A percentile compares a stretch with the other conserved stretches of the same genome.
phyloP scores from a whole-genome alignment of 768 basidiomycete genomes.

The Agrocybe chaxingu region DNA sequence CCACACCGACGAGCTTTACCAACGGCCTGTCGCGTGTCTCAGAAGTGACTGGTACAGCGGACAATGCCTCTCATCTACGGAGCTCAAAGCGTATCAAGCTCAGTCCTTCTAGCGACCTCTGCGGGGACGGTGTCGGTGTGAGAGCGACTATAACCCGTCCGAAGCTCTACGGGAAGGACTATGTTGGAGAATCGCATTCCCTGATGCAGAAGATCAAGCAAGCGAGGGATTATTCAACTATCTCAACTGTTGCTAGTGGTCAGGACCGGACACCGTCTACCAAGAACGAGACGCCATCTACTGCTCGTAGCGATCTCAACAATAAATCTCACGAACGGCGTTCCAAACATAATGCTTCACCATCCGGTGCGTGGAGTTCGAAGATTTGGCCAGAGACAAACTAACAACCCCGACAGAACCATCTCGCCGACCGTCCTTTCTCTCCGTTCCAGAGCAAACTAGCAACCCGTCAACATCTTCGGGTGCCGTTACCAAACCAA shows the following conservation, averaged over 20 bases:
- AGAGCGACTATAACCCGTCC: conserved; percentile 48
- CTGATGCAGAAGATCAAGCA: conserved; percentile 81
- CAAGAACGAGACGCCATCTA: conserved; percentile 22
- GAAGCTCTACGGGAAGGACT: conserved; percentile 52
- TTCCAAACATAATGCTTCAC: conserved; percentile 4
- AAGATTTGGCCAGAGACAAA: not conserved
- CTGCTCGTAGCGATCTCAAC: conserved; percentile 4
- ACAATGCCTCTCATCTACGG: conserved; percentile 52
- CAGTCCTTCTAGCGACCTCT: conserved; percentile 62
- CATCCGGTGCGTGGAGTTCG: conserved; percentile 3
- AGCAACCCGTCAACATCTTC: conserved; percentile 24
- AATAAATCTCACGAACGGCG: conserved; percentile 9
- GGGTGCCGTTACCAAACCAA: conserved; percentile 27
- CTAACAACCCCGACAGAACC: conserved; percentile 19
- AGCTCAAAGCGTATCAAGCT: conserved; percentile 81
- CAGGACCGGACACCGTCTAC: conserved; percentile 26
- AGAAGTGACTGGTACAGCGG: conserved; percentile 36
- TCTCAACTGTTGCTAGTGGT: conserved; percentile 57
- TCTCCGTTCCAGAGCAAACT: conserved; percentile 29
- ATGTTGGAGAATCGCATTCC: conserved; percentile 72
- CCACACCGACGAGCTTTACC: conserved; percentile 43
- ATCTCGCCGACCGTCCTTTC: conserved; percentile 27
- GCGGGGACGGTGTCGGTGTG: conserved; percentile 47
- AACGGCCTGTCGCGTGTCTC: conserved; percentile 45
- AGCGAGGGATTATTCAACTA: conserved; percentile 74